These are phyloP conservation scores for Clathrospora elynae DNA, from an alignment of 2,329 filamentous ascomycete genomes.

Conservation along the genomic window DNA sequence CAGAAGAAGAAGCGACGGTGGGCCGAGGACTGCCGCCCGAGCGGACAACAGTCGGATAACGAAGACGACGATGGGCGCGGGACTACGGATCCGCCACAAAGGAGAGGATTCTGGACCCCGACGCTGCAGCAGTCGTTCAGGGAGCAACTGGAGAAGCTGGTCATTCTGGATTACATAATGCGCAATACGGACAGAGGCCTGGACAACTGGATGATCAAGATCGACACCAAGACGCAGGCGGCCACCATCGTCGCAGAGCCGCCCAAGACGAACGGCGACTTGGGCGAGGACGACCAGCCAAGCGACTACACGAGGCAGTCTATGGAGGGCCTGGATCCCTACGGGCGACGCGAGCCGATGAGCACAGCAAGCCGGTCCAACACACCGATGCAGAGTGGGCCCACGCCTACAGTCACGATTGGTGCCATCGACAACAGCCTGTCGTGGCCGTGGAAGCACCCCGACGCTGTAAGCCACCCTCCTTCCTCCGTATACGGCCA, in stretches of 20 bases:
- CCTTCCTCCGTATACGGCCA: neutral
- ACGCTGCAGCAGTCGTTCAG: constrained; percentile 86
- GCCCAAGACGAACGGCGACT: constrained; percentile 63
- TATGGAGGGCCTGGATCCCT: constrained; percentile 64
- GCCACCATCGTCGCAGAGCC: constrained; percentile 88
- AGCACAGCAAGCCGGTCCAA: constrained; percentile 66
- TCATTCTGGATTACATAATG: constrained; percentile 99
- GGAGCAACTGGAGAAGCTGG: constrained; percentile 94
- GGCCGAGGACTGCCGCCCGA: constrained; percentile 81
- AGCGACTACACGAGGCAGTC: constrained; percentile 66
- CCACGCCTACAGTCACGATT: constrained; percentile 69
- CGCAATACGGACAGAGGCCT: constrained; percentile 94
- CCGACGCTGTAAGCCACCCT: constrained; percentile 71
- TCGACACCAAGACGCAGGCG: constrained; percentile 81
- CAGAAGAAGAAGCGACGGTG: constrained; percentile 69
- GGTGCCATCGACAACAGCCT: constrained; percentile 97
- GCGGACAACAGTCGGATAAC: constrained; percentile 62
- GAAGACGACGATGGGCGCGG: constrained; percentile 63
- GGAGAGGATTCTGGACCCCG: constrained; percentile 82
- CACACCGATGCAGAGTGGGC: constrained; percentile 59
- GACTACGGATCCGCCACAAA: too few relatives aligned
- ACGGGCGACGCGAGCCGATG: constrained; percentile 84
- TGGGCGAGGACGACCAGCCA: constrained; percentile 42
- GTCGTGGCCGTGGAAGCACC: constrained; percentile 99
- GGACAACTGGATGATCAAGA: constrained; percentile 99